A percentile compares a stretch with the other conserved stretches of the same genome.
Evolutionary conservation across 169 alveolate species (phyloP).

Genomic region (Plasmodium knowlesi): DNA sequence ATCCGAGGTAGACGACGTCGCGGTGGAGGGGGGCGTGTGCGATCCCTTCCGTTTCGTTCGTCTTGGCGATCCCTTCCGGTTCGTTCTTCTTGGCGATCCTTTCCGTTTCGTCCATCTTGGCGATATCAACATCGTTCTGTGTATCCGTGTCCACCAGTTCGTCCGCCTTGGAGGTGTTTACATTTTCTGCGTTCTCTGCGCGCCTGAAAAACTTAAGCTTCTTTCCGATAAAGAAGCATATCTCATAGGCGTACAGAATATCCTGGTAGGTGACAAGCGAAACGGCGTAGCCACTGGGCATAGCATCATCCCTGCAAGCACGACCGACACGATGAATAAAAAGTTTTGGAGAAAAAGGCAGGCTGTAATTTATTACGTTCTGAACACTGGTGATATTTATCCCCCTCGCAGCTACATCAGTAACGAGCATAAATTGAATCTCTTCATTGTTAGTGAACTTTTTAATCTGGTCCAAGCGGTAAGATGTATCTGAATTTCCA

Average conservation of each 20-base stretch:
- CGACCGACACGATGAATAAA: constrained; percentile 99
- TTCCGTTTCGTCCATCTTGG: not conserved
- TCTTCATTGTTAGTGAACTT: constrained; percentile 84
- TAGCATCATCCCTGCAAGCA: constrained; percentile 98
- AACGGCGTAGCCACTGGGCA: constrained; percentile 93
- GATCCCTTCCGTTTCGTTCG: not conserved
- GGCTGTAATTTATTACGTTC: constrained; percentile 97
- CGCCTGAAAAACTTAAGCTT: constrained; percentile 12
- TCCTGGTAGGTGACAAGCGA: constrained; percentile 90
- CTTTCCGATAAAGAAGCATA: constrained; percentile 67
- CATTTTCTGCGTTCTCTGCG: not conserved
- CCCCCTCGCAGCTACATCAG: constrained; percentile 99
- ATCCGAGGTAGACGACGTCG: constrained; percentile 28
- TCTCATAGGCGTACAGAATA: constrained; percentile 79
- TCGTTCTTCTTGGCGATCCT: no score
- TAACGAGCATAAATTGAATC: constrained; percentile 93
- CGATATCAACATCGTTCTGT: no score
- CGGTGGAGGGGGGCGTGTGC: not conserved
- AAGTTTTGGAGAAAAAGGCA: constrained; percentile 96
- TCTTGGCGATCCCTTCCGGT: not conserved
- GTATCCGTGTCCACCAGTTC: not conserved
- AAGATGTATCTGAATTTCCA: constrained; percentile 90
- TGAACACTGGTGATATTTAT: constrained; percentile 98
- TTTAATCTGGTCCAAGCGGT: constrained; percentile 86
- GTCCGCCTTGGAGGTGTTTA: not conserved